Evolutionary conservation across 2,329 filamentous ascomycete species (phyloP), one percentile per base, ranked within the genome.

Genomic region (Blastomyces silverae): DNA sequence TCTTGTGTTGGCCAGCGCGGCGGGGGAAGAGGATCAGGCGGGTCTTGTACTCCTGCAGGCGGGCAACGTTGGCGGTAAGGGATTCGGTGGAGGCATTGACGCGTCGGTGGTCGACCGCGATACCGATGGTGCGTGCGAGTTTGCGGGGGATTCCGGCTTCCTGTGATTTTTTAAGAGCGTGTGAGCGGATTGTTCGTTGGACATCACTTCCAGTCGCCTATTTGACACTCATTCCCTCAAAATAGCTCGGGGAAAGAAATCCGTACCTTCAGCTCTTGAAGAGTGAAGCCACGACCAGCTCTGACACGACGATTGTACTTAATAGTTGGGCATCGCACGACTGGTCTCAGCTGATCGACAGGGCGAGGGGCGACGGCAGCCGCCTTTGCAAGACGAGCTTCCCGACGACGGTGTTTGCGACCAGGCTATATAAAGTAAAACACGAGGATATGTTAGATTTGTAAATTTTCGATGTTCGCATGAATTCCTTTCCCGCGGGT

Each of bases 221-320:
- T 17, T 4, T 13, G 42, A 5, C 17, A 44, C 13, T 3, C 3
- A 44, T 15, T 17, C 42, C 42, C 13, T 44, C 42, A 0, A 44
- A 17, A 44, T 11, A 34, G 31, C 13, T 17, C 17, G 17, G 42
- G 42, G 42, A 44, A 15, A 17, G 42, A 25, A 6, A n/a, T 60
- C 8, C 66, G 72, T 89, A 97, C 93, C 92, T 99, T 99, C 80
- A 99, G 86, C 87, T 99, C 94, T 83, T 88, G 85, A 73, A 97
- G 85, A 75, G 93, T 91, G 89, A 99, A 99, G 80, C 94, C 94
- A 85, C 94, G 92, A 81, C 94, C 94, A 78, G 91, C 87, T 80
- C 94, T 89, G 79, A 95, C 90, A 80, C 92, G 92, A 80, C 94
- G 92, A 91, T 99, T 99, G 87, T 99, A 96, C 87, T 95, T 96